Conservation (phyloP, 495 filamentous ascomycete species). For the Lepidopterella palustris region DNA sequence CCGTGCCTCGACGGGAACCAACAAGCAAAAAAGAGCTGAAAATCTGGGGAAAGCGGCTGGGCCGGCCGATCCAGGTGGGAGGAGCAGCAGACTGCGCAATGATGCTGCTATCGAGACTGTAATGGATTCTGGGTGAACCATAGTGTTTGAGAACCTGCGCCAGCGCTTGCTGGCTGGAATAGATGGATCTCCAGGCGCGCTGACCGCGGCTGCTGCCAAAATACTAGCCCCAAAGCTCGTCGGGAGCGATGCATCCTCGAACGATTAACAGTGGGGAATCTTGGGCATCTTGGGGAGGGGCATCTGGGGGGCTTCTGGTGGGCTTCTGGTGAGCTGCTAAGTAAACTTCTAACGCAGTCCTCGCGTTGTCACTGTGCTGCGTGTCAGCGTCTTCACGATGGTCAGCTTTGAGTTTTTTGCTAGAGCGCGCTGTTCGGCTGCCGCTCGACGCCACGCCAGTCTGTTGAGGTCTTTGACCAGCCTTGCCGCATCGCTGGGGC, state of each 20-base stretch:
- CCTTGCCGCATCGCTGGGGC: slow-evolving; percentile 3
- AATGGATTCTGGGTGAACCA: not conserved
- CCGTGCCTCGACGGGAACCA: slow-evolving; percentile 17
- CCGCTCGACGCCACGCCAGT: not conserved
- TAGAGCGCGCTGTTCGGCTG: no score
- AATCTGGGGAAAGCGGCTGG: slow-evolving; percentile 28
- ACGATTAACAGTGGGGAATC: not conserved
- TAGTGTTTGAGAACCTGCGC: not conserved
- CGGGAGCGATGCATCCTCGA: not conserved
- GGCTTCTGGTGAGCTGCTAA: no score
- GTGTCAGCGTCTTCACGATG: no score
- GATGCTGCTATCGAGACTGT: not conserved
- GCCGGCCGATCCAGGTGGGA: slow-evolving; percentile 7
- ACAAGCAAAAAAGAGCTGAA: slow-evolving; percentile 21
- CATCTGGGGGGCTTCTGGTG: no score
- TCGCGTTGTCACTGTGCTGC: no score
- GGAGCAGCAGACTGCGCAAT: not conserved
- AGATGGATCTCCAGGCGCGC: no score
- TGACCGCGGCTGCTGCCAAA: slow-evolving; percentile 6
- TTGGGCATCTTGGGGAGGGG: no score
- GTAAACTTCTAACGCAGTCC: no score
- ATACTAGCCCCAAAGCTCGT: not conserved
- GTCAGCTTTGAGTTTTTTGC: no score
- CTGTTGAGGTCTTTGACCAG: slow-evolving; percentile 2
- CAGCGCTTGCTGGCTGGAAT: not conserved